These are phyloP conservation scores for Schoenoplectus tabernaemontani DNA, from an alignment of 202 grass and related monocot genomes.

Conservation along the genomic window DNA sequence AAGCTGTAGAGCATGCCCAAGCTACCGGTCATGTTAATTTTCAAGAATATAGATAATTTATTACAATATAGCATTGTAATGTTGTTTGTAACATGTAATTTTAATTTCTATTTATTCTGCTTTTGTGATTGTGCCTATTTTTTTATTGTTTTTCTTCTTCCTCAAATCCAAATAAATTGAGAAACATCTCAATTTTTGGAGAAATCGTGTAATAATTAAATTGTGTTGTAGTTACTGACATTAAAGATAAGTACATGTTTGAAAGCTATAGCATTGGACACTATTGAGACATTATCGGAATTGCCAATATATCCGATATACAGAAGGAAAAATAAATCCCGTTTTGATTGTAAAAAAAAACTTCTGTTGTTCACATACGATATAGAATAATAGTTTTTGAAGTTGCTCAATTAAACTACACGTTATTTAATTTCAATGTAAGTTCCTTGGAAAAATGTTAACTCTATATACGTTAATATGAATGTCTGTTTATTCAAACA, in stretches of 20 bases:
- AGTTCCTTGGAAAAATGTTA: no score
- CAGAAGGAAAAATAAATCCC: no score
- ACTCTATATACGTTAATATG: no score
- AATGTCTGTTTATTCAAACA: no score
- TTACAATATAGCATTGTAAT: constrained; percentile 8
- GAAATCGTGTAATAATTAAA: constrained; percentile 12
- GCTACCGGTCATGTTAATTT: constrained; percentile 89
- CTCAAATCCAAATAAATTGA: constrained; percentile 2
- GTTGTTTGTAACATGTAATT: constrained; percentile 12
- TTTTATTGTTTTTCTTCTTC: background rate
- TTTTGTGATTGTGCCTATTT: background rate
- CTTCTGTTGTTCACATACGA: no score
- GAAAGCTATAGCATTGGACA: background rate
- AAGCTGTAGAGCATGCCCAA: constrained; percentile 82
- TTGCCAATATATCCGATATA: no score
- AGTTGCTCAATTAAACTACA: no score
- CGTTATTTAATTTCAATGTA: no score
- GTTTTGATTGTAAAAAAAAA: no score
- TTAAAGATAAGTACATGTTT: background rate
- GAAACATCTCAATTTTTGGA: constrained; percentile 25
- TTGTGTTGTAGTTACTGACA: background rate
- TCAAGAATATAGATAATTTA: constrained; percentile 70
- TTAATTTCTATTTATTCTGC: background rate
- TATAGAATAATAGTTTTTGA: no score
- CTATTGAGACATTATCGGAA: background rate